A percentile compares a stretch with the other conserved stretches of the same genome.
phyloP scores from a whole-genome alignment of 768 basidiomycete genomes.

The Pleurotus cornucopiae region DNA sequence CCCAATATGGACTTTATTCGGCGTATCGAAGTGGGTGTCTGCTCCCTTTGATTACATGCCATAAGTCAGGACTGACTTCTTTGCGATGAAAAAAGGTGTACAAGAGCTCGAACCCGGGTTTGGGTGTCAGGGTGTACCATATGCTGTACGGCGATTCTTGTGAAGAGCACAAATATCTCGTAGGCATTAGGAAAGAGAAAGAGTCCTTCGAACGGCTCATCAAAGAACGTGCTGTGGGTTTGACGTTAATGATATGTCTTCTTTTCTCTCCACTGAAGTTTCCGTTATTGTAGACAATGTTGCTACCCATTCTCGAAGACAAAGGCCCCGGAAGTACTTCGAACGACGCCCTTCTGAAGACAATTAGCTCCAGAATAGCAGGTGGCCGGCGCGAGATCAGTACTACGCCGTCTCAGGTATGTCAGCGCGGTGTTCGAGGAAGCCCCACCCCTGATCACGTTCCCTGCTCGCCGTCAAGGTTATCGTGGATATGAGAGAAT shows the following conservation, averaged over 20 bases:
- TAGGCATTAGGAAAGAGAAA: constrained; percentile 85
- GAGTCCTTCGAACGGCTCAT: constrained; percentile 91
- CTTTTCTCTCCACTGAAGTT: not conserved
- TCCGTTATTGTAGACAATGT: constrained; percentile 64
- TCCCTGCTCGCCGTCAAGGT: constrained; percentile 45
- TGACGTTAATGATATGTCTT: not conserved
- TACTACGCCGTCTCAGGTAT: constrained; percentile 61
- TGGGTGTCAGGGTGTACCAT: constrained; percentile 88
- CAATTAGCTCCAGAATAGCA: constrained; percentile 80
- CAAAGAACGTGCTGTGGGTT: constrained; percentile 82
- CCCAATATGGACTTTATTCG: constrained; percentile 91
- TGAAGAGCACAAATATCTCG: constrained; percentile 95
- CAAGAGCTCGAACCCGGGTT: constrained; percentile 75
- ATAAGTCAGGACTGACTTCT: no score
- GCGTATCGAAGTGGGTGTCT: constrained; percentile 70
- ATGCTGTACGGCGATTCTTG: constrained; percentile 91
- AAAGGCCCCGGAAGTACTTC: constrained; percentile 33
- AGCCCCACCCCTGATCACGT: not conserved
- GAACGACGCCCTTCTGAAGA: constrained; percentile 66
- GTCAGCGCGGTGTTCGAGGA: not conserved
- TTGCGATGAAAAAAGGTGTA: constrained; percentile 57
- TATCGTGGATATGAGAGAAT: constrained; percentile 96
- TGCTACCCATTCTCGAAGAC: constrained; percentile 77
- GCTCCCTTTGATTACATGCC: no score
- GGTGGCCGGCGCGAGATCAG: constrained; percentile 74